Base-by-base conservation (phyloP, 495 filamentous ascomycete species). In the Tetracladium setigerum region DNA sequence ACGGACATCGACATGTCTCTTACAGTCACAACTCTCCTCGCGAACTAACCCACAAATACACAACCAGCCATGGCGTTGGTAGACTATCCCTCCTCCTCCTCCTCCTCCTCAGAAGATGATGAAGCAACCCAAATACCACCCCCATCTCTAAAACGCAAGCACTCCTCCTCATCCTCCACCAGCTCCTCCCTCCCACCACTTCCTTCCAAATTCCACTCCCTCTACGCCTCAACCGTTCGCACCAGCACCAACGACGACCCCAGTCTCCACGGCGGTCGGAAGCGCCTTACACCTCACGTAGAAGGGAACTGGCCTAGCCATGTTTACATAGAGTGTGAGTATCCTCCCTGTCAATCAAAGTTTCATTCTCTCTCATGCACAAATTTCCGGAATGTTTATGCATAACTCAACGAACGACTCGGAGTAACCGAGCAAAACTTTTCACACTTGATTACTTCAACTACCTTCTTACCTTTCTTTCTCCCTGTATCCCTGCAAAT, bases 231-330 rank as follows among this genome's bases (percentile, higher is more conserved):
- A 4, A 76, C 78, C 36, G 77, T 82, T 42, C 77, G 89, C 33
- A 67, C 83, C 44, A 86, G 85, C 61, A 83, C 81, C 19, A 67
- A 67, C 49, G 92, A 98, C 65, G 83, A 95, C 53, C 90, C 92
- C 0, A 67, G 68, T 45, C 71, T 98, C 27, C 92, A 98, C 64
- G 83, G 81, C 24, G 92, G 92, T 24, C 78, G 89, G 35, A 85
- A 82, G 58, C 74, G 92, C 18, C 76, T 78, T 35, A 85, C 79
- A 35, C 90, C 92, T 2, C 92, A 98, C 64, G 68, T 91, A 11
- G 77, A 84, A 42, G 92, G 92, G 17, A 86, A 86, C 66, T 98
- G 92, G 92, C 86, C 92, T 1, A 89, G 81, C 14, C 89, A 95
- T 63, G 56, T 96, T 16, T 98, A 94, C 63, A 70, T 97, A 46